phyloP scores from a whole-genome alignment of 2,329 filamentous ascomycete genomes.

The Leptosphaerulina australis region DNA sequence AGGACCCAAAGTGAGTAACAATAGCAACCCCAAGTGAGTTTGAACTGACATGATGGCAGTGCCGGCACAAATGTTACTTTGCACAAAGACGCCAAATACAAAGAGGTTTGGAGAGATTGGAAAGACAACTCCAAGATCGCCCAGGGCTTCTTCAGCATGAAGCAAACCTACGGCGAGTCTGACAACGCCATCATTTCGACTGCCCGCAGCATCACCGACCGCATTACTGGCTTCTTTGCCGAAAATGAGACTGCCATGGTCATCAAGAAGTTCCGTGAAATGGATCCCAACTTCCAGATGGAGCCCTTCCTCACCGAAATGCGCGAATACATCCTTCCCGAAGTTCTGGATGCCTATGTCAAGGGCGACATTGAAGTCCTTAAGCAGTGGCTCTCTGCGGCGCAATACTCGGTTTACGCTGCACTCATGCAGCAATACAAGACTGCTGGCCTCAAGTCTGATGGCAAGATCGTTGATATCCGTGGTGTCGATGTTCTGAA shows the following conservation, averaged over 20 bases:
- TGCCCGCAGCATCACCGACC: slow-evolving; percentile 90
- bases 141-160: slow-evolving; percentile 85
- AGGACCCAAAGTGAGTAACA: slow-evolving; percentile 81
- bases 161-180: slow-evolving; percentile 89
- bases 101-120: slow-evolving; percentile 98
- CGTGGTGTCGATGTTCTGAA: slow-evolving; percentile 87
- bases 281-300: slow-evolving; percentile 93
- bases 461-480: slow-evolving; percentile 94
- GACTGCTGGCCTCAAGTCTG: slow-evolving; percentile 88
- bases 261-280: slow-evolving; percentile 95
- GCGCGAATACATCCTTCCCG: slow-evolving; percentile 95
- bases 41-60: slow-evolving; percentile 55
- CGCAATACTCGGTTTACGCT: slow-evolving; percentile 95
- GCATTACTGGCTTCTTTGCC: slow-evolving; percentile 92
- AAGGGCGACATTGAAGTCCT: slow-evolving; percentile 91
- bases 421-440: slow-evolving; percentile 97
- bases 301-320: slow-evolving; percentile 95
- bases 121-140: slow-evolving; percentile 86
- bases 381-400: slow-evolving; percentile 93
- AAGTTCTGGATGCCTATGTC: slow-evolving; percentile 96
- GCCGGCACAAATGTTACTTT: slow-evolving; percentile 93
- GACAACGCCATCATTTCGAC: slow-evolving; percentile 95
- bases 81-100: slow-evolving; percentile 97
- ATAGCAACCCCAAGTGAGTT: background rate
- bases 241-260: slow-evolving; percentile 98